Conservation (phyloP, 495 filamentous ascomycete genomes). For the Extremus antarcticus region DNA sequence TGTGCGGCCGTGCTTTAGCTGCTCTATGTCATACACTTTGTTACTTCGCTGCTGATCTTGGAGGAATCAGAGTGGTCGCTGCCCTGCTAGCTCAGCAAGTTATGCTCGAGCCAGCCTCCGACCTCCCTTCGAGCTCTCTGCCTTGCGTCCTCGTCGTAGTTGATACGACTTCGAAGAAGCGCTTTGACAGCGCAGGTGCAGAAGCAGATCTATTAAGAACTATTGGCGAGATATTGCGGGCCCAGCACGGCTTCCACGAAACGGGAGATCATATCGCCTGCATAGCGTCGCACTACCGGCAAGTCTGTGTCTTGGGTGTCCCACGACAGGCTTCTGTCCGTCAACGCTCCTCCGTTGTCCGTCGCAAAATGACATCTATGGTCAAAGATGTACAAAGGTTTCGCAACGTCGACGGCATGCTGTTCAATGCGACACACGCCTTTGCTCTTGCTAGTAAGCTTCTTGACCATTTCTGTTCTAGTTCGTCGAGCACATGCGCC, state of each 20-base stretch:
- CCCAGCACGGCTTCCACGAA: too few species aligned
- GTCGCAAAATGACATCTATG: neutral
- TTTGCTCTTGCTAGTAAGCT: neutral
- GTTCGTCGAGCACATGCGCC: neutral
- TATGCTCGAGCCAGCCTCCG: neutral
- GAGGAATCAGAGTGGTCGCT: neutral
- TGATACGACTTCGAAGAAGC: neutral
- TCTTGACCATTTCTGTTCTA: constrained; percentile 4
- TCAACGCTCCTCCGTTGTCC: neutral
- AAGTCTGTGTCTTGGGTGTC: neutral
- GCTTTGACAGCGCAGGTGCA: neutral
- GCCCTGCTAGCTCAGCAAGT: neutral
- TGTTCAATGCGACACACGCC: neutral
- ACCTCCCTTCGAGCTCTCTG: neutral
- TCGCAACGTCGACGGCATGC: neutral
- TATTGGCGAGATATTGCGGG: too few species aligned
- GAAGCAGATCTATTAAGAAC: neutral
- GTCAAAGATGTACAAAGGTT: neutral
- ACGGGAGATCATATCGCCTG: too few species aligned
- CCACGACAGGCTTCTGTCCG: neutral
- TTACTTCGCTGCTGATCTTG: neutral
- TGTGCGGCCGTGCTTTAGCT: neutral
- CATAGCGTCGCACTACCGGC: neutral
- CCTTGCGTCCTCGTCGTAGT: neutral
- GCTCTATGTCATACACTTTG: neutral